phyloP scores from a whole-genome alignment of 495 filamentous ascomycete species.

The Wilcoxina mikolae region DNA sequence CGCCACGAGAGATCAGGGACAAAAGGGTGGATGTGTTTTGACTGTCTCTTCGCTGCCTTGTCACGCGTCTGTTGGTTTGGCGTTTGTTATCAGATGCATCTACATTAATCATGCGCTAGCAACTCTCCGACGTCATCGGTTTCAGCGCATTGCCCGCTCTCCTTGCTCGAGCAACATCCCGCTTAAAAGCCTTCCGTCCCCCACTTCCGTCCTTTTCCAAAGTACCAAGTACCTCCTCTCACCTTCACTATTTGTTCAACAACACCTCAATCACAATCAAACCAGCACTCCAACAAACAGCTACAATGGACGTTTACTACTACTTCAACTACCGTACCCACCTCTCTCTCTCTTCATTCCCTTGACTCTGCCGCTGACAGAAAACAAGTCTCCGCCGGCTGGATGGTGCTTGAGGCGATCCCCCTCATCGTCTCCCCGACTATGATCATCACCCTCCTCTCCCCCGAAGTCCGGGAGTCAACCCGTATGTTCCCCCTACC shows the following conservation, averaged over 20 bases:
- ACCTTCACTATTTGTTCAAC: background rate
- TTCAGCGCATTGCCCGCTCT: background rate
- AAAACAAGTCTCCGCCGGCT: constrained; percentile 37
- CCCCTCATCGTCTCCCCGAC: constrained; percentile 50
- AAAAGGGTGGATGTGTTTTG: too few relatives aligned
- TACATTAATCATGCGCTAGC: background rate
- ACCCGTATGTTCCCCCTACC: constrained; percentile 34
- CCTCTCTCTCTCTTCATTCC: background rate
- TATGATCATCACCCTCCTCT: constrained; percentile 48
- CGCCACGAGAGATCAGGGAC: too few relatives aligned
- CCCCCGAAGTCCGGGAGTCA: constrained; percentile 41
- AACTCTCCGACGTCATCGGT: constrained; percentile 4
- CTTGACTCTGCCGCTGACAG: background rate
- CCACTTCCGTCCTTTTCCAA: background rate
- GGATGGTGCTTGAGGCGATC: constrained; percentile 52
- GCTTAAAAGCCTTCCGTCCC: background rate
- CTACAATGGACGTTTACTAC: constrained; percentile 28
- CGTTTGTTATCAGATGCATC: background rate
- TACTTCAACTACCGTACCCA: constrained; percentile 26
- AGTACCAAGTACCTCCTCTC: too few relatives aligned
- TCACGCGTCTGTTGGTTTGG: background rate
- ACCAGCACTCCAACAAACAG: background rate
- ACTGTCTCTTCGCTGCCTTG: too few relatives aligned
- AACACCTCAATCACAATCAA: background rate
- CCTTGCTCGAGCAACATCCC: background rate